These are phyloP conservation scores for Leccinum subtestaceum DNA, from an alignment of 768 basidiomycete species.

Conservation along the genomic window DNA sequence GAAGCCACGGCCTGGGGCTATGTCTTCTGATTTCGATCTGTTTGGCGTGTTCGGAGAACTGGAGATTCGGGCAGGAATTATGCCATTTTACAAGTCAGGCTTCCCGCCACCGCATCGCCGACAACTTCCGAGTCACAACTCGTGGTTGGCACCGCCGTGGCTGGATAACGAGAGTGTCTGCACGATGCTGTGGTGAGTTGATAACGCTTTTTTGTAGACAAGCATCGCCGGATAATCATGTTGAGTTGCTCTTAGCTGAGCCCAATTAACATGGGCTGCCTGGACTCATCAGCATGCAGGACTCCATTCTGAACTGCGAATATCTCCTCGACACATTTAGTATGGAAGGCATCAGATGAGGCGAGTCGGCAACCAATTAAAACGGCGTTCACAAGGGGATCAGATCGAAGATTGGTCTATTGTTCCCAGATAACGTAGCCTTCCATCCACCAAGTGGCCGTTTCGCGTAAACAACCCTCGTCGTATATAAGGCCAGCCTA, in stretches of 20 bases:
- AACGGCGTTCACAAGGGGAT: neutral
- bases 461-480: neutral
- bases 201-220: neutral
- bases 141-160: neutral
- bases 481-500: neutral
- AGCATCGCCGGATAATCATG: neutral
- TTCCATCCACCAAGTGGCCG: neutral
- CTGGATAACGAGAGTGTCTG: neutral
- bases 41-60: neutral
- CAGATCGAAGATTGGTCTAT: neutral
- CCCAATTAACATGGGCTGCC: neutral
- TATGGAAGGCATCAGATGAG: neutral
- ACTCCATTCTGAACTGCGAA: neutral
- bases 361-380: neutral
- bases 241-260: neutral
- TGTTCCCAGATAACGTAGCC: neutral
- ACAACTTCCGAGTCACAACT: neutral
- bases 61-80: neutral
- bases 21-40: no score
- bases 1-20: no score
- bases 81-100: neutral
- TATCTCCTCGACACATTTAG: neutral
- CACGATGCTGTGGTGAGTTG: neutral
- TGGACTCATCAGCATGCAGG: neutral
- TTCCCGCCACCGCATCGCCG: neutral